Evolutionary conservation across 305 asterid genomes (phyloP).

Genomic region (Salvia sclarea): DNA sequence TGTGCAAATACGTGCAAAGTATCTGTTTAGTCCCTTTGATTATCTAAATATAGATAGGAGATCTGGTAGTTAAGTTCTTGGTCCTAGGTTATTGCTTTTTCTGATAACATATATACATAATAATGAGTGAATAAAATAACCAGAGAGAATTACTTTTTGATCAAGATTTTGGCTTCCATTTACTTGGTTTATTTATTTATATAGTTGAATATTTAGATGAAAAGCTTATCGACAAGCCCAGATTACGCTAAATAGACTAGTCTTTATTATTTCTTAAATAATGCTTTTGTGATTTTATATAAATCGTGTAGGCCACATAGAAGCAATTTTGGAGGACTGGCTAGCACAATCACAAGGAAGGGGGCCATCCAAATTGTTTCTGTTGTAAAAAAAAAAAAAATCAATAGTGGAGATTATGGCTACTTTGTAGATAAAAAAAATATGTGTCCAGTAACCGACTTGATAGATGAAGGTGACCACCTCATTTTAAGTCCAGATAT

Average conservation of each 20-base stretch:
- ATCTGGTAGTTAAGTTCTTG: not conserved
- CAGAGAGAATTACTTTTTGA: not conserved
- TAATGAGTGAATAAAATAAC: not conserved
- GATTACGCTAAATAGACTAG: conserved; percentile 13
- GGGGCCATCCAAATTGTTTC: not conserved
- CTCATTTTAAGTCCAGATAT: no score
- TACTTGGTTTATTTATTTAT: not conserved
- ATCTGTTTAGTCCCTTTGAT: no score
- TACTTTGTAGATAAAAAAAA: no score
- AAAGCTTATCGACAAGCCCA: conserved; percentile 18
- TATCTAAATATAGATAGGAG: no score
- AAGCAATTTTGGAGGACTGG: conserved; percentile 7
- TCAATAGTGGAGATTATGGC: not conserved
- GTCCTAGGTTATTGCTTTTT: not conserved
- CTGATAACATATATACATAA: not conserved
- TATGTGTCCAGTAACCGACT: no score
- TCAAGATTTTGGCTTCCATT: not conserved
- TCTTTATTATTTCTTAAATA: conserved; percentile 2
- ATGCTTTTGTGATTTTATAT: not conserved
- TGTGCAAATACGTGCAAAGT: no score
- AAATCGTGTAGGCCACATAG: conserved; percentile 23
- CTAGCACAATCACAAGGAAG: not conserved
- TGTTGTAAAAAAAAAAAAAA: no score
- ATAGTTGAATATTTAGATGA: not conserved
- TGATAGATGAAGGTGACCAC: no score